A percentile compares a stretch with the other conserved stretches of the same genome.
These are phyloP conservation scores for Cucurbita pepo DNA, from an alignment of 306 rosid genomes.

Conservation along the genomic window DNA sequence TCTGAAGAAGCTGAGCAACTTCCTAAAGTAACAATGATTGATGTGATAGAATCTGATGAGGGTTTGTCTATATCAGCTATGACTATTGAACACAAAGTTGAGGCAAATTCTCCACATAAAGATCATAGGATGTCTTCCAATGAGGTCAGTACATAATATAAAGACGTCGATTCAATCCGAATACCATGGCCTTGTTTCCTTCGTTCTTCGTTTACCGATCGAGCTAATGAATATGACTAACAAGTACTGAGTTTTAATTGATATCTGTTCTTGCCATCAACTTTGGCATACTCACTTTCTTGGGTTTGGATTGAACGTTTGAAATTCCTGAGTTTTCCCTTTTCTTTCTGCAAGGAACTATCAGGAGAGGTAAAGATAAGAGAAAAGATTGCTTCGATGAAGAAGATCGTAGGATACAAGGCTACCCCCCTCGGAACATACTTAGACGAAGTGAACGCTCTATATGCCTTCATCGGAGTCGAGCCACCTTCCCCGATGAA, in stretches of 20 bases:
- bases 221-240: too few species aligned
- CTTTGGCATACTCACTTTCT: not conserved
- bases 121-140: not conserved
- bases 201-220: too few species aligned
- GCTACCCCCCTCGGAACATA: constrained; percentile 20
- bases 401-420: constrained; percentile 47
- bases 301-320: not conserved
- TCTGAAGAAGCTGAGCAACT: not conserved
- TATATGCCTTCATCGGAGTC: constrained; percentile 57
- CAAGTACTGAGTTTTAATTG: too few species aligned
- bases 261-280: not conserved
- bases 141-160: not conserved
- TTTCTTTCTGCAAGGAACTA: constrained; percentile 17
- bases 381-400: constrained; percentile 30
- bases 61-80: not conserved
- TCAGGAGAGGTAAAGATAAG: constrained; percentile 28
- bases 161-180: not conserved
- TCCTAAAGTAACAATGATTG: not conserved
- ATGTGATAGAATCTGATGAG: not conserved
- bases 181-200: not conserved
- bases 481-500: constrained; percentile 34
- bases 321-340: not conserved
- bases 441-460: constrained; percentile 53
- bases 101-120: not conserved
- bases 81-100: not conserved